Evolutionary conservation across 331 rosid genomes (phyloP).

Genomic region (Phaseolus coccineus): DNA sequence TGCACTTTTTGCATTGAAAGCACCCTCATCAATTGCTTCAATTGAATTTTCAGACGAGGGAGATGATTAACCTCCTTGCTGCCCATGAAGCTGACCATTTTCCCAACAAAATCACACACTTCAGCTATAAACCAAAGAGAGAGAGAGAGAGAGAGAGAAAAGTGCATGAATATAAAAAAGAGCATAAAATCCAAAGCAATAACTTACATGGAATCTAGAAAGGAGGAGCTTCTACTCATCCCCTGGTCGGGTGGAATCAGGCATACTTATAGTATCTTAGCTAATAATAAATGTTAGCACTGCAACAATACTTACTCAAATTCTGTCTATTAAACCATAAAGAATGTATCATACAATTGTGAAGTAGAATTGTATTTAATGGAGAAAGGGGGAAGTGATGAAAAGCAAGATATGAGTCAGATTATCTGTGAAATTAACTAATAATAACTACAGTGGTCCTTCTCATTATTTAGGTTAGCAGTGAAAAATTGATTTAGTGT

Average conservation of each 20-base stretch:
- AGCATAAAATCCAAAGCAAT: not conserved
- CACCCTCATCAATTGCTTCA: slow-evolving; percentile 23
- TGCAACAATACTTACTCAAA: not conserved
- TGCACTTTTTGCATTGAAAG: slow-evolving; percentile 27
- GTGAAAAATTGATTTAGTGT: no score
- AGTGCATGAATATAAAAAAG: not conserved
- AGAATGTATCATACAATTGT: not conserved
- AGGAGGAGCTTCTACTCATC: slow-evolving; percentile 29
- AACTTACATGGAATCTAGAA: slow-evolving; percentile 46
- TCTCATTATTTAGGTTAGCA: not conserved
- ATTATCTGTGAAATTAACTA: slow-evolving; percentile 13
- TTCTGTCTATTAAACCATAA: not conserved
- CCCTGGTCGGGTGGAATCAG: slow-evolving; percentile 27
- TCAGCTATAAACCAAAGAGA: not conserved
- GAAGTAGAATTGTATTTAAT: not conserved
- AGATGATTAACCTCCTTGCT: slow-evolving; percentile 27
- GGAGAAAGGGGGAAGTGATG: not conserved
- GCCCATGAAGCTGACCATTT: slow-evolving; percentile 41
- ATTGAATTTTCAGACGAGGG: slow-evolving; percentile 23
- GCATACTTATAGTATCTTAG: slow-evolving; percentile 7
- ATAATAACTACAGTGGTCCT: slow-evolving; percentile 28
- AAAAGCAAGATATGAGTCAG: not conserved
- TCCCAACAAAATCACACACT: slow-evolving; percentile 26
- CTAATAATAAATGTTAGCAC: not conserved
- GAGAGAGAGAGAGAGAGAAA: not conserved